phyloP scores from a whole-genome alignment of 1,139 yeast genomes.

The Blastobotrys serpentis region DNA sequence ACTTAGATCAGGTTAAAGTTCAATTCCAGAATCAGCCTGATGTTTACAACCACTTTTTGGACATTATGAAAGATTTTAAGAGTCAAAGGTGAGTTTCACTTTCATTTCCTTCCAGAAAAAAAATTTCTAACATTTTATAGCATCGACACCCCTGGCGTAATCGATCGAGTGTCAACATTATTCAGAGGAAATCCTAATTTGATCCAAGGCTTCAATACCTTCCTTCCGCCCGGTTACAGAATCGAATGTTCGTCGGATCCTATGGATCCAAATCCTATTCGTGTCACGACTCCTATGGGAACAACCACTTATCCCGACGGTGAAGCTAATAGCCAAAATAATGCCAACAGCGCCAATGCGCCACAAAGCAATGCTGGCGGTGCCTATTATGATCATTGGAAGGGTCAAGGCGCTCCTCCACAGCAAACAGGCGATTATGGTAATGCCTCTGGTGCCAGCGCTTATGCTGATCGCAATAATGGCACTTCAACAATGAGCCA shows the following conservation, averaged over 20 bases:
- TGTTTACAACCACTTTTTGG: slow-evolving; percentile 92
- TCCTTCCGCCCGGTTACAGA: slow-evolving; percentile 93
- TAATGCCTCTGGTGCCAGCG: no score
- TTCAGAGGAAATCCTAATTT: slow-evolving; percentile 90
- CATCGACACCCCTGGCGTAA: slow-evolving; percentile 97
- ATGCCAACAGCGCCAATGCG: background rate
- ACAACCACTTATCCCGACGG: slow-evolving; percentile 64
- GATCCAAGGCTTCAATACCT: slow-evolving; percentile 96
- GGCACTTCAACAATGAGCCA: slow-evolving; percentile 35
- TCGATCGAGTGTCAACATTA: slow-evolving; percentile 85
- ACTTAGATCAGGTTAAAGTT: slow-evolving; percentile 90
- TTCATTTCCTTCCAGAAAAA: background rate
- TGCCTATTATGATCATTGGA: slow-evolving; percentile 18
- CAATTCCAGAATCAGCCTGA: slow-evolving; percentile 93
- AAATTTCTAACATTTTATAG: slow-evolving; percentile 36
- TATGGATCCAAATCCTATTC: slow-evolving; percentile 85
- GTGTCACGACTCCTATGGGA: slow-evolving; percentile 95
- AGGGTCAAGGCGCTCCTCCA: slow-evolving; percentile 16
- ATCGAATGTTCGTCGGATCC: slow-evolving; percentile 91
- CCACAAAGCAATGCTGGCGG: background rate
- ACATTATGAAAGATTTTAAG: slow-evolving; percentile 97
- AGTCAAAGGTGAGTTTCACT: slow-evolving; percentile 60
- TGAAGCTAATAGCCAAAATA: slow-evolving; percentile 23
- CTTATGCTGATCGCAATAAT: slow-evolving; percentile 13
- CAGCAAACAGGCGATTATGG: no score